Conservation (phyloP, 257 asterid genomes). For the Craterostigma plantagineum region DNA sequence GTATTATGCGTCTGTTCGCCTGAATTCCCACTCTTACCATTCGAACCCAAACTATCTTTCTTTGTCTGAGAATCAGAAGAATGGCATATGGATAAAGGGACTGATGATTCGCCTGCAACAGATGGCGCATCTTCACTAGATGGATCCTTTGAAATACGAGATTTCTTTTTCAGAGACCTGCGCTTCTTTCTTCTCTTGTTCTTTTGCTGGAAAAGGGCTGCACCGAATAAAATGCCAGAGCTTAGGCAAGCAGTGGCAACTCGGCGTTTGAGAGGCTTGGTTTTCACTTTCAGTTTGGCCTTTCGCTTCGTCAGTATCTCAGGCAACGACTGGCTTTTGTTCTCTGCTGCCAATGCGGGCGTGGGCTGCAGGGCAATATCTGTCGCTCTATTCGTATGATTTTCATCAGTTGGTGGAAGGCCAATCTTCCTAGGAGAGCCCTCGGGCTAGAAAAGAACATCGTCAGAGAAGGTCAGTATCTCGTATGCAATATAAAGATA, state of each 20-base stretch:
- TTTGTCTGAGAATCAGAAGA: slow-evolving; percentile 9
- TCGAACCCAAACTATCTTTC: slow-evolving; percentile 13
- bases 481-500: background rate
- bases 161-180: too few relatives aligned
- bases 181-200: too few relatives aligned
- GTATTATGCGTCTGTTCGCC: background rate
- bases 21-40: slow-evolving; percentile 11
- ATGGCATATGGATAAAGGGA: slow-evolving; percentile 4
- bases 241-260: slow-evolving; percentile 26
- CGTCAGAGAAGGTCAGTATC: slow-evolving; percentile 4
- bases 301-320: slow-evolving; percentile 12
- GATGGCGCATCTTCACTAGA: slow-evolving; percentile 16
- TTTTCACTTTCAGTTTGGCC: slow-evolving; percentile 15
- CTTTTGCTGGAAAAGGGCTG: slow-evolving; percentile 15
- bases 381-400: slow-evolving; percentile 9
- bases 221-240: slow-evolving; percentile 44
- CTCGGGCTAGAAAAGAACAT: slow-evolving; percentile 21
- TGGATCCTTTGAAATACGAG: slow-evolving; percentile 9
- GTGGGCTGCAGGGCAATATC: slow-evolving; percentile 8
- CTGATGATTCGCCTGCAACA: slow-evolving; percentile 17
- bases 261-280: slow-evolving; percentile 26
- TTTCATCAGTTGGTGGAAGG: slow-evolving; percentile 11
- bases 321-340: slow-evolving; percentile 5
- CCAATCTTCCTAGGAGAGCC: slow-evolving; percentile 12
- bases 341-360: slow-evolving; percentile 5